Percentiles rank a stretch among this genome's conserved stretches.
Conservation (phyloP, 2,329 filamentous ascomycete genomes). For the Aspergillus versicolor region DNA sequence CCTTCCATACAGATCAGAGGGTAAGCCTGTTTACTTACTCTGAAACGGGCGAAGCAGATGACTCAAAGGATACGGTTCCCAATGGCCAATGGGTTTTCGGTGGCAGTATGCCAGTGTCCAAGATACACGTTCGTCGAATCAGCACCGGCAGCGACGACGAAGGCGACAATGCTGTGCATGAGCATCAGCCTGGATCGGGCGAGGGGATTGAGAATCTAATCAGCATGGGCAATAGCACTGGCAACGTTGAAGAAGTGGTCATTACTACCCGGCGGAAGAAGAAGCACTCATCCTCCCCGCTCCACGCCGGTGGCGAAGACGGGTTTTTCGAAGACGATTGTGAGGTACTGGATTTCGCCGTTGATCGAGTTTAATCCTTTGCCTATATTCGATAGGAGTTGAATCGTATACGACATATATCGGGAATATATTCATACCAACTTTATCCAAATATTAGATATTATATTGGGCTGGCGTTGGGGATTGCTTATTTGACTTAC, state of each 20-base stretch:
- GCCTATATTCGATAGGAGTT: not conserved
- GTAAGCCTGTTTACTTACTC: slow-evolving; percentile 73
- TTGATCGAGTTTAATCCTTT: slow-evolving; percentile 49
- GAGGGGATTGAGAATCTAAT: slow-evolving; percentile 49
- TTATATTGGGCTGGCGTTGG: slow-evolving; percentile 21
- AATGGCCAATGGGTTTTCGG: slow-evolving; percentile 55
- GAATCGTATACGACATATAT: slow-evolving; percentile 6
- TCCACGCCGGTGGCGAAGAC: slow-evolving; percentile 54
- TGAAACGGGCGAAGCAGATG: slow-evolving; percentile 34
- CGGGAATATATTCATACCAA: slow-evolving; percentile 11
- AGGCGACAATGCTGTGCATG: slow-evolving; percentile 34
- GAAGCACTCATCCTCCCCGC: slow-evolving; percentile 36
- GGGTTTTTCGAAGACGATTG: slow-evolving; percentile 91
- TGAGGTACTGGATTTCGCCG: slow-evolving; percentile 84
- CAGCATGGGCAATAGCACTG: slow-evolving; percentile 52
- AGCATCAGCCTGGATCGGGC: slow-evolving; percentile 31
- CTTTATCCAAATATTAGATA: slow-evolving; percentile 21
- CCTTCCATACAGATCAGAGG: slow-evolving; percentile 87
- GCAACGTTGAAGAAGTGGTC: slow-evolving; percentile 73
- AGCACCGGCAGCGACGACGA: slow-evolving; percentile 41
- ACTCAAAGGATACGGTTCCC: slow-evolving; percentile 40
- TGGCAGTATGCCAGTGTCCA: slow-evolving; percentile 48
- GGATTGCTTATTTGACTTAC: slow-evolving; percentile 9
- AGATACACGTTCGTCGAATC: slow-evolving; percentile 47
- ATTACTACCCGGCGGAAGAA: slow-evolving; percentile 75